Base-by-base conservation (phyloP, 1,284 basidiomycete species). In the Boletus sp. region DNA sequence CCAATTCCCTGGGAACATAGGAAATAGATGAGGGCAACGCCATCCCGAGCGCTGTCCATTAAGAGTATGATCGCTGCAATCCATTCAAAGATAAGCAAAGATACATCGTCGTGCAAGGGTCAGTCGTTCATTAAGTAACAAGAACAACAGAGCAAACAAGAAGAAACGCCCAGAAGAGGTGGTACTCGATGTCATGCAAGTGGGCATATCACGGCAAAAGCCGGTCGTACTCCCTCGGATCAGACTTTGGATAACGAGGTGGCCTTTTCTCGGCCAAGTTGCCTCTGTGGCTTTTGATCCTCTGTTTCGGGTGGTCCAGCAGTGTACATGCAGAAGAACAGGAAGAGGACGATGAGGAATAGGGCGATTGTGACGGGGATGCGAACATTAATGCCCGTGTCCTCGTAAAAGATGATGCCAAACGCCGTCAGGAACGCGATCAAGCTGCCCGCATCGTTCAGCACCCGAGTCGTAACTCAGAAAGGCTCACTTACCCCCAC, bases 251-350 rank as follows among this genome's bases (percentile, higher is more conserved):
- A 41, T 23, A 20, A 8, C 1, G 33, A 16, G 8, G 10, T 1
- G 16, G 19, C 30, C 10, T 12, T 36, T 0, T 41, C 43, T 14
- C 33, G 30, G 17, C 14, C 25, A 1, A 30, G 20, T 22, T 12
- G 40, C 13, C 14, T 57, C 36, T 16, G 43, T 4, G 33, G 0
- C 19, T 37, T 40, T 26, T 33, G n/a, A 0, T 51, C 47, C 36
- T 66, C 61, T 29, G 45, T 62, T 4, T 45, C 40, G 2, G 49
- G 51, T 5, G 52, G 40, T 16, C 53, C 48, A 0, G 54, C 55
- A 5, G 57, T 61, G 41, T 58, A 44, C 41, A 56, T 5, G 44
- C 63, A 67, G 19, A 53, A 56, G 41, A 62, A 55, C 3, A 68
- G 36, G 17, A 19, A 58, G 2, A 66, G 16, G 7, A 45, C 1